Conservation (phyloP, 495 filamentous ascomycete genomes). For the Daldinia concentrica region DNA sequence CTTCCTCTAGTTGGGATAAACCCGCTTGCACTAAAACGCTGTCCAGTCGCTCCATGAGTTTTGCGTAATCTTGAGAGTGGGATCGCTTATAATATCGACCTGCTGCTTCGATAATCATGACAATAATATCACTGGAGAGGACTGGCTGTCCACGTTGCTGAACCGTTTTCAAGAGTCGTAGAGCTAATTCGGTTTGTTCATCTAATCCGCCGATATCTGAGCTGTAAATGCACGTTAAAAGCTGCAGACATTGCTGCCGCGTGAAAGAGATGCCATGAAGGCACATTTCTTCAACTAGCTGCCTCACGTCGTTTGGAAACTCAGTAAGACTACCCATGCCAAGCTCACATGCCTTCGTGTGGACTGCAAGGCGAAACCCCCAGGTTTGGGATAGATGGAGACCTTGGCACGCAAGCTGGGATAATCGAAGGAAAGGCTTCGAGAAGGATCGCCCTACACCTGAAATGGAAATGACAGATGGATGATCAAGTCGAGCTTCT, state of each 20-base stretch:
- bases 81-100: constrained; percentile 8
- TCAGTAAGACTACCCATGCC: neutral
- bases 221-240: constrained; percentile 50
- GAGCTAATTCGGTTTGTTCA: constrained; percentile 43
- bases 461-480: neutral
- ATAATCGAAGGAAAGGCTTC: constrained; percentile 41
- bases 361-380: constrained; percentile 45
- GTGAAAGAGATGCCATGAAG: constrained; percentile 46
- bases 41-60: constrained; percentile 42
- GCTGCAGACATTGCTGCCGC: constrained; percentile 43
- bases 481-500: neutral
- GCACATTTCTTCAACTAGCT: constrained; percentile 43
- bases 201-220: constrained; percentile 10
- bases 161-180: constrained; percentile 51
- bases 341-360: constrained; percentile 29
- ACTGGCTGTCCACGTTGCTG: constrained; percentile 48
- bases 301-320: constrained; percentile 9
- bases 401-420: constrained; percentile 33
- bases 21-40: constrained; percentile 38
- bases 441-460: neutral
- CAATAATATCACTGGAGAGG: constrained; percentile 51
- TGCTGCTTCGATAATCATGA: constrained; percentile 51
- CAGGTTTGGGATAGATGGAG: constrained; percentile 45
- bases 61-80: constrained; percentile 14
- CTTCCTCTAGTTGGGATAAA: constrained; percentile 58